These are phyloP conservation scores for Isochrysis galbana DNA, from an alignment of 78 protist genomes.

Conservation along the genomic window DNA sequence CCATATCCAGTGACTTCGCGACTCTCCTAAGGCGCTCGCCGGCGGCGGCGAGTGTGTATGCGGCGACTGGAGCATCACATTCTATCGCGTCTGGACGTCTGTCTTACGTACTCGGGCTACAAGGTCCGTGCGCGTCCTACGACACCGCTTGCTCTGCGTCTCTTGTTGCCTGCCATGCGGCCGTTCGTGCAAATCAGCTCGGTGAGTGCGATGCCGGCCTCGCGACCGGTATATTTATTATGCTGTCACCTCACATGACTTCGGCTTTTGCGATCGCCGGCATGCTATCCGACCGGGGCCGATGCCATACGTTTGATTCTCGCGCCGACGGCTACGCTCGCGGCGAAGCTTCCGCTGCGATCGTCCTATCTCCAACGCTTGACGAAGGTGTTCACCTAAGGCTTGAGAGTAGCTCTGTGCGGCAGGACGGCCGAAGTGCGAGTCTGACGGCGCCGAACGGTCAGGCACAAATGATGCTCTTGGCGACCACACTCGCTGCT, in stretches of 20 bases:
- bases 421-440: conserved; percentile 61
- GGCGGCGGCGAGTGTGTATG: not conserved
- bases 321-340: conserved; percentile 85
- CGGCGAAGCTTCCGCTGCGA: conserved; percentile 76
- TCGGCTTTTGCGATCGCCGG: conserved; percentile 46
- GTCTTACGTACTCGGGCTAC: conserved; percentile 68
- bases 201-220: not conserved
- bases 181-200: conserved; percentile 10
- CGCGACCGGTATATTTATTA: not conserved
- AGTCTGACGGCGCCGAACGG: conserved; percentile 67
- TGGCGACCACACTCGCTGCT: conserved; percentile 42
- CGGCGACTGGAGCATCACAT: not conserved
- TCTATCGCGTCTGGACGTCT: conserved; percentile 55
- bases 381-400: not conserved
- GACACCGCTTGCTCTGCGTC: conserved; percentile 90
- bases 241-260: not conserved
- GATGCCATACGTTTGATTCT: conserved; percentile 71
- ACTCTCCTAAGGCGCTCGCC: not conserved
- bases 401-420: not conserved
- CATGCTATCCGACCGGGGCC: conserved; percentile 60
- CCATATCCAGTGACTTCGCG: not conserved
- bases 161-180: conserved; percentile 74
- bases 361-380: conserved; percentile 22
- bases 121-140: conserved; percentile 76
- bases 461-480: conserved; percentile 57